Evolutionary conservation across 805 yeast species (phyloP).

Genomic region (Wickerhamiella bombiphila): DNA sequence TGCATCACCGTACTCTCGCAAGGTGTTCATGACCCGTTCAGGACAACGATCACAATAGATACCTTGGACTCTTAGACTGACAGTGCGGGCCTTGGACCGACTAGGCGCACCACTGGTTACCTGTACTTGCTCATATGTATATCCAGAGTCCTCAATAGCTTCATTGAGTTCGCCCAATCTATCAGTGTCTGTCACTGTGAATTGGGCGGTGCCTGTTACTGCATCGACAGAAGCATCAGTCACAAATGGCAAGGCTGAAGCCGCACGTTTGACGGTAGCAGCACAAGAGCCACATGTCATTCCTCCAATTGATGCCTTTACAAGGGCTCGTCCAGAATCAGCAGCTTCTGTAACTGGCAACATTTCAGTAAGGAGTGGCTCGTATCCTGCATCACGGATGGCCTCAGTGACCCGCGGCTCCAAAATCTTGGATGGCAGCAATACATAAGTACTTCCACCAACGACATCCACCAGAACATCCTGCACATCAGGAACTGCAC

Average conservation of each 20-base stretch:
- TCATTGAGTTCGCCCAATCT: constrained; percentile 27
- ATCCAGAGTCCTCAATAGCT: constrained; percentile 52
- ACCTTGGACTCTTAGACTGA: constrained; percentile 43
- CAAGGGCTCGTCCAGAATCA: constrained; percentile 2
- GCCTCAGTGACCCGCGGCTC: constrained; percentile 35
- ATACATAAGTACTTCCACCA: constrained; percentile 37
- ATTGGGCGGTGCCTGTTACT: constrained; percentile 49
- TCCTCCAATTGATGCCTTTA: constrained; percentile 47
- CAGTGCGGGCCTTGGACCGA: constrained; percentile 39
- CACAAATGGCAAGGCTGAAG: constrained; percentile 35
- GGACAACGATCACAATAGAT: constrained; percentile 68
- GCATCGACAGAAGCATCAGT: constrained; percentile 39
- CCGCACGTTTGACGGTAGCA: constrained; percentile 35
- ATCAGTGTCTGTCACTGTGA: constrained; percentile 33
- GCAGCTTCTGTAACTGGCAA: constrained; percentile 39
- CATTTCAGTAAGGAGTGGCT: constrained; percentile 41
- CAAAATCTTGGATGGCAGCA: constrained; percentile 37
- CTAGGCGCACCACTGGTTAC: constrained; percentile 31
- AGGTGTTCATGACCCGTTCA: constrained; percentile 33
- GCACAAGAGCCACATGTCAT: constrained; percentile 66
- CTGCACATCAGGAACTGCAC: constrained; percentile 20
- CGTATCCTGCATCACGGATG: constrained; percentile 34
- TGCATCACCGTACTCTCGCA: constrained; percentile 41
- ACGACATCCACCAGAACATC: constrained; percentile 38
- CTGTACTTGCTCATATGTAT: constrained; percentile 32